phyloP scores from a whole-genome alignment of 2,329 filamentous ascomycete species.

The Bipolaris sorokiniana region DNA sequence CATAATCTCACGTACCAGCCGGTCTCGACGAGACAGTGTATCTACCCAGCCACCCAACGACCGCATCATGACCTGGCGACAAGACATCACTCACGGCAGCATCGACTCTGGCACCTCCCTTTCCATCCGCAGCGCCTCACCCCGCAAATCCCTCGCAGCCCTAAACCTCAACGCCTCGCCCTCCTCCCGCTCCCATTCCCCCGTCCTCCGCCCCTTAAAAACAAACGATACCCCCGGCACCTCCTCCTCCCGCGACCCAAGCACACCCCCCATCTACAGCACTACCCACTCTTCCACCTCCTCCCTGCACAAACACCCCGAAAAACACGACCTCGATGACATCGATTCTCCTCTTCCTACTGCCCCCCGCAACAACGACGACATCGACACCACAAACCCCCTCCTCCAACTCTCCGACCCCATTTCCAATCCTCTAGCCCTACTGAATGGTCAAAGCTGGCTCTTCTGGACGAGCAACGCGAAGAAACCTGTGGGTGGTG shows the following conservation, averaged over 20 bases:
- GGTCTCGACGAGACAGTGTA: conserved; percentile 55
- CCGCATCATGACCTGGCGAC: conserved; percentile 86
- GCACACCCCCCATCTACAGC: conserved; percentile 12
- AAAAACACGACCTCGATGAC: background rate
- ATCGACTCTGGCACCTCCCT: conserved; percentile 49
- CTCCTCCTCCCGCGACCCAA: conserved; percentile 21
- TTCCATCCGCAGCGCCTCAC: conserved; percentile 54
- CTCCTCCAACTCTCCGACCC: conserved; percentile 23
- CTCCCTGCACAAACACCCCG: conserved; percentile 7
- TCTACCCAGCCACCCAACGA: conserved; percentile 66
- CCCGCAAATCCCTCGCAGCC: conserved; percentile 52
- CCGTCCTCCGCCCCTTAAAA: conserved; percentile 21
- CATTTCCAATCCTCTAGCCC: conserved; percentile 58
- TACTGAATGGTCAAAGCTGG: conserved; percentile 59
- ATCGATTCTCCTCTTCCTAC: too few species aligned
- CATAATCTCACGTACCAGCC: conserved; percentile 61
- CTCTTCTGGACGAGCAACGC: conserved; percentile 58
- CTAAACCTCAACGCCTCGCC: conserved; percentile 25
- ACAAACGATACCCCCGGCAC: conserved; percentile 28
- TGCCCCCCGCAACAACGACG: background rate
- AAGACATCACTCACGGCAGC: conserved; percentile 65
- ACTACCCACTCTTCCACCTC: conserved; percentile 16
- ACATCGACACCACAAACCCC: conserved; percentile 15
- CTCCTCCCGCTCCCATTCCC: conserved; percentile 20
- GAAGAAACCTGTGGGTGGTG: conserved; percentile 2